A percentile compares a stretch with the other conserved stretches of the same genome.
Conservation (phyloP, 345 rosid species). For the Gossypium raimondii region DNA sequence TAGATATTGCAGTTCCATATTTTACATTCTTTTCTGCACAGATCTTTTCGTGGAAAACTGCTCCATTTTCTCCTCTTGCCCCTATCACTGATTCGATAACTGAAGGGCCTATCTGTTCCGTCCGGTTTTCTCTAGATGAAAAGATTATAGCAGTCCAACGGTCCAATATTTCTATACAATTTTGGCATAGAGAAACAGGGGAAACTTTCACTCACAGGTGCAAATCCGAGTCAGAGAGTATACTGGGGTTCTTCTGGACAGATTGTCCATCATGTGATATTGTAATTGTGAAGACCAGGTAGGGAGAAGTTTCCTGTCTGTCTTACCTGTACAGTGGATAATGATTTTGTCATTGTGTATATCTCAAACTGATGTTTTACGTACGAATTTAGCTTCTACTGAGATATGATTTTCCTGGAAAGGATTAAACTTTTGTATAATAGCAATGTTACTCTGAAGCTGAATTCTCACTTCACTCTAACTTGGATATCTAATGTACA, state of each 20-base stretch:
- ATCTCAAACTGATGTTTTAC: not conserved
- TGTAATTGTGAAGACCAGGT: conserved; percentile 93
- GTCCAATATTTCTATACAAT: conserved; percentile 64
- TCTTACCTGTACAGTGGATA: not conserved
- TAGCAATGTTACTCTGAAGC: not conserved
- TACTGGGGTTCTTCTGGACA: conserved; percentile 94
- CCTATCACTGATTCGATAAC: conserved; percentile 67
- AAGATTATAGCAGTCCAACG: conserved; percentile 79
- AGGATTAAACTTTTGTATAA: not conserved
- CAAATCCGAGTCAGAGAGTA: conserved; percentile 72
- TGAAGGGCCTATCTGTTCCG: conserved; percentile 73
- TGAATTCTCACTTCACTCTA: not conserved
- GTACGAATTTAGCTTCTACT: not conserved
- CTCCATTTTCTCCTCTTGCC: conserved; percentile 56
- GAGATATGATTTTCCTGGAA: not conserved
- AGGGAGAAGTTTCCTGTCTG: conserved; percentile 18
- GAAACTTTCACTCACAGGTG: conserved; percentile 55
- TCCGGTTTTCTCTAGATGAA: conserved; percentile 78
- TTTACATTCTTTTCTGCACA: conserved; percentile 23
- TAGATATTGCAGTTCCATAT: not conserved
- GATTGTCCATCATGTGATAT: conserved; percentile 84
- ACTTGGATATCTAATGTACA: conserved; percentile 1
- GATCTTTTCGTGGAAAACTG: conserved; percentile 85
- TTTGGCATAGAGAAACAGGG: conserved; percentile 71
- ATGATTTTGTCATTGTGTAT: not conserved